These are phyloP conservation scores for Ramaria sp. DNA, from an alignment of 768 basidiomycete genomes.

Conservation along the genomic window DNA sequence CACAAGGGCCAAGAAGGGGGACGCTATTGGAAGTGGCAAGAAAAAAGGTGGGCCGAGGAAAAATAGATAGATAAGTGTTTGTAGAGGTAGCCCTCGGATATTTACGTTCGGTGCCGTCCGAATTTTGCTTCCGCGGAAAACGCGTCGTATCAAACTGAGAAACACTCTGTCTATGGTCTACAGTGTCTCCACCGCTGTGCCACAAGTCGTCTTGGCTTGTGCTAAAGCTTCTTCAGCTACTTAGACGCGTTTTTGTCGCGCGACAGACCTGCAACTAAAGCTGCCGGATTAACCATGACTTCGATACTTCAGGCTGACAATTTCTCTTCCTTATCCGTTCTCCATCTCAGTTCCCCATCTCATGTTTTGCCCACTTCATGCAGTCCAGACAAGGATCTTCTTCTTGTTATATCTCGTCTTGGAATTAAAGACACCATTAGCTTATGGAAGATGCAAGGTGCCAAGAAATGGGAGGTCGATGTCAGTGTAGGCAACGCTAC, in stretches of 20 bases:
- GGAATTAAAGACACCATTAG: conserved; percentile 61
- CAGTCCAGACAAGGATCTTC: conserved; percentile 78
- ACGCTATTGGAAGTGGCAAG: conserved; percentile 38
- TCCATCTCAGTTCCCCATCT: conserved; percentile 46
- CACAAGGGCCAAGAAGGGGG: conserved; percentile 52
- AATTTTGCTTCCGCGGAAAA: background rate
- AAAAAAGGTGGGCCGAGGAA: conserved; percentile 24
- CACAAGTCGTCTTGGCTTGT: background rate
- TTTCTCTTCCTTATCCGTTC: conserved; percentile 36
- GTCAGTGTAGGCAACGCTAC: conserved; percentile 32
- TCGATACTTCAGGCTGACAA: background rate
- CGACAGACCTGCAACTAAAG: background rate
- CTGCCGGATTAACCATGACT: background rate
- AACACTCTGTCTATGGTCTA: background rate
- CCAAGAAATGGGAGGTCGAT: conserved; percentile 76
- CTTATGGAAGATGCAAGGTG: conserved; percentile 73
- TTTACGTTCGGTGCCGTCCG: background rate
- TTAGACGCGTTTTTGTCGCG: background rate
- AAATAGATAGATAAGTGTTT: background rate
- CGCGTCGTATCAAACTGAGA: background rate
- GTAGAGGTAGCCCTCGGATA: background rate
- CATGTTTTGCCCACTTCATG: conserved; percentile 56
- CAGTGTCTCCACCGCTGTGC: background rate
- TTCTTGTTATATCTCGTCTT: conserved; percentile 54
- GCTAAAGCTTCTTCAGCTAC: background rate